Evolutionary conservation across 371 early-diverging fungal genomes (phyloP).

Genomic region (Haplosporangium sp.): DNA sequence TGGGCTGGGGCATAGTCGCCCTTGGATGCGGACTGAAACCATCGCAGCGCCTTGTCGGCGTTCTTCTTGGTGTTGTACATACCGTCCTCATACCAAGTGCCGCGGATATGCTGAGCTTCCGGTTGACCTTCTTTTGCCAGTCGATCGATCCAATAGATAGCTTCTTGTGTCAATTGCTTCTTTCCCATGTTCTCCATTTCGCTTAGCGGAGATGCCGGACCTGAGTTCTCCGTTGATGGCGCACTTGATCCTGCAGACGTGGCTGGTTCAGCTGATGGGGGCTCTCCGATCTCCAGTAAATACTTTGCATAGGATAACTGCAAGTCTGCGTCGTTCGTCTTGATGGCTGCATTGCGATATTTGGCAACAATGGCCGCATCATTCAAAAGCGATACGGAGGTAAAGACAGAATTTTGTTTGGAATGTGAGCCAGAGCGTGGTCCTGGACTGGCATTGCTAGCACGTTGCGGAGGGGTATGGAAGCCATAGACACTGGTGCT

Average conservation of each 20-base stretch:
- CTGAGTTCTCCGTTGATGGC: not conserved
- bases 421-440: conserved; percentile 22
- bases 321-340: conserved; percentile 68
- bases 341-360: conserved; percentile 76
- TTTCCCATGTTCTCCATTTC: conserved; percentile 6
- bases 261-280: not conserved
- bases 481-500: conserved; percentile 4
- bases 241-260: not conserved
- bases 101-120: conserved; percentile 76
- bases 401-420: conserved; percentile 26
- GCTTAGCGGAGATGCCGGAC: not conserved
- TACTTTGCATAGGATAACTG: conserved; percentile 81
- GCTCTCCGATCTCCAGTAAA: conserved; percentile 61
- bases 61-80: conserved; percentile 67
- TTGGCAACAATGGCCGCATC: conserved; percentile 27
- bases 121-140: conserved; percentile 72
- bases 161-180: conserved; percentile 59
- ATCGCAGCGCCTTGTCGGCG: conserved; percentile 57
- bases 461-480: conserved; percentile 28
- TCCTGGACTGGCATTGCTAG: conserved; percentile 6
- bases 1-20: conserved; percentile 54
- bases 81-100: conserved; percentile 74
- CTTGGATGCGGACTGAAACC: conserved; percentile 55
- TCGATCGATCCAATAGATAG: conserved; percentile 74
- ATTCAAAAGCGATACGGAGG: conserved; percentile 24